Evolutionary conservation across 2,329 filamentous ascomycete genomes (phyloP).

Genomic region (Xylariaceae sp.): DNA sequence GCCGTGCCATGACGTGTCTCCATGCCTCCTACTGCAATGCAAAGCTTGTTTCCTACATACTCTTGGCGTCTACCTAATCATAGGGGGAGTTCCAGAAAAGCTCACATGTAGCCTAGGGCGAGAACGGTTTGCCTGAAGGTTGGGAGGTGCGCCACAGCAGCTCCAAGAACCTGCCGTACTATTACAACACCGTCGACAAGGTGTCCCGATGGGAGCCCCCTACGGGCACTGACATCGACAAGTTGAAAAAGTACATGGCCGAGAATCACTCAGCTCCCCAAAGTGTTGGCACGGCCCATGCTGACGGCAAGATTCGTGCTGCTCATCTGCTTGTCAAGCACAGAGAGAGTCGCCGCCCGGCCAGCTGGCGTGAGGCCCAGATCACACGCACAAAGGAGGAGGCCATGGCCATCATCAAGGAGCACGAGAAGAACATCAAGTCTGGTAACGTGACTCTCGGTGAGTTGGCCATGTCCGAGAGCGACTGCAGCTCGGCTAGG

Average conservation of each 20-base stretch:
- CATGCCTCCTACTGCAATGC: not conserved
- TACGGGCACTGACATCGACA: conserved; percentile 78
- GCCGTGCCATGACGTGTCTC: not conserved
- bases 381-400: conserved; percentile 89
- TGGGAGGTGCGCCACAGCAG: conserved; percentile 98
- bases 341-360: conserved; percentile 76
- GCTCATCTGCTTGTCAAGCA: conserved; percentile 95
- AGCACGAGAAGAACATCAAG: conserved; percentile 71
- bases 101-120: conserved; percentile 43
- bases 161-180: conserved; percentile 98
- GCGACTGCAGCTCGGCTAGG: conserved; percentile 90
- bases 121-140: conserved; percentile 73
- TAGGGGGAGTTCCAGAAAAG: not conserved
- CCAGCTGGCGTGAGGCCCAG: conserved; percentile 85
- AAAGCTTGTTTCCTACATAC: not conserved
- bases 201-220: conserved; percentile 96
- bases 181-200: conserved; percentile 85
- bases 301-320: conserved; percentile 81
- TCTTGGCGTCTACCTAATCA: not conserved
- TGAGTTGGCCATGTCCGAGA: conserved; percentile 81
- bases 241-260: conserved; percentile 92
- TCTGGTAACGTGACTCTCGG: conserved; percentile 64
- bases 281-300: conserved; percentile 36
- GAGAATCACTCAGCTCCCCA: conserved; percentile 66
- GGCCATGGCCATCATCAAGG: conserved; percentile 69